phyloP scores from a whole-genome alignment of 345 rosid genomes.

The Theobroma cacao region DNA sequence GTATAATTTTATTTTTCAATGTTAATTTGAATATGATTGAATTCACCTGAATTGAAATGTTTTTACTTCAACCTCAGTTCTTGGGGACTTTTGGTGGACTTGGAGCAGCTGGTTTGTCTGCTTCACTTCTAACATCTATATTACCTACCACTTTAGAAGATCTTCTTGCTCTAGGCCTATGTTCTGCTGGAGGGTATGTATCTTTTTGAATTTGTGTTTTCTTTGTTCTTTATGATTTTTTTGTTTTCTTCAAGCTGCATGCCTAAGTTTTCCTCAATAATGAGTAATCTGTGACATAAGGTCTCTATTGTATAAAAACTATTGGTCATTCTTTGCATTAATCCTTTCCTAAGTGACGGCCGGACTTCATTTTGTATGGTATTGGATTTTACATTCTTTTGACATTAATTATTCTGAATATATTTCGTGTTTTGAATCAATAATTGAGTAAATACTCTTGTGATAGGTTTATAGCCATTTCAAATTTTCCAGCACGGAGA shows the following conservation, averaged over 20 bases:
- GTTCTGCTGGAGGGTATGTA: slow-evolving; percentile 94
- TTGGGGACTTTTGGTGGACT: slow-evolving; percentile 84
- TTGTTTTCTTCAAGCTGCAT: background rate
- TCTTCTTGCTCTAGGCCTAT: slow-evolving; percentile 89
- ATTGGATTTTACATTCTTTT: background rate
- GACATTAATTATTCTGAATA: background rate
- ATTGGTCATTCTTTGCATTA: too few species aligned
- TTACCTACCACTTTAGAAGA: slow-evolving; percentile 84
- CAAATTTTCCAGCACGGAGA: slow-evolving; percentile 73
- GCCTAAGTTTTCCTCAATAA: background rate
- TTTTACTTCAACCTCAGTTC: slow-evolving; percentile 41
- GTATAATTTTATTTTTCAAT: background rate
- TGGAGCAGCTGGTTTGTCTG: slow-evolving; percentile 90
- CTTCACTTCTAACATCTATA: slow-evolving; percentile 86
- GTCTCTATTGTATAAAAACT: background rate
- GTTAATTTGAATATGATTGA: background rate
- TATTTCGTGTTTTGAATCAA: background rate
- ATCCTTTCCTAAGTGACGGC: background rate
- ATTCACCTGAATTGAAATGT: slow-evolving; percentile 8
- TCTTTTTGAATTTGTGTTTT: slow-evolving; percentile 13
- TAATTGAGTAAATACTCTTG: background rate
- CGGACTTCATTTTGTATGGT: background rate
- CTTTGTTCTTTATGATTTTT: slow-evolving; percentile 4
- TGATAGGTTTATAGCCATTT: slow-evolving; percentile 68
- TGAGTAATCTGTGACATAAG: background rate